Base-by-base conservation (phyloP, 1,284 basidiomycete species). In the Fistulina hepatica region DNA sequence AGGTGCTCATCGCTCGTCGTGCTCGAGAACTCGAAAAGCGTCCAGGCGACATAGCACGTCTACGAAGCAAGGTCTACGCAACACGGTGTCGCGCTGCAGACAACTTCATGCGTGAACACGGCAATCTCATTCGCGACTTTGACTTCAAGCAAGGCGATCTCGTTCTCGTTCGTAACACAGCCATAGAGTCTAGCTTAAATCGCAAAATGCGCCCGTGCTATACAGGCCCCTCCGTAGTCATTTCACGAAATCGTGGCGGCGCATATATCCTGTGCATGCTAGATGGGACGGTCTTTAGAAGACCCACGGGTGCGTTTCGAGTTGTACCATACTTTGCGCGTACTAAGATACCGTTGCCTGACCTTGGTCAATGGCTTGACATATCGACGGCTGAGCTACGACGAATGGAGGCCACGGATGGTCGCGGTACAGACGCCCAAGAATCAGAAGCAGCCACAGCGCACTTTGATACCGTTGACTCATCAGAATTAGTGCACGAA, bases 141-240 rank as follows among this genome's bases (percentile, higher is more conserved):
- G 24, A 49, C 11, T 52, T 51, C 32, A 7, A 34, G 7, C 45
- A 44, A 10, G 50, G 50, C 6, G 33, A 41, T 6, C 36, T 52
- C 2, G 50, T 53, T 1, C 37, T 53, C 0, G 45, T 51, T 3
- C 31, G 37, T 9, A 49, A 53, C 30, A 46, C 56, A 0, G 33
- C 36, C 1, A 52, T 61, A n/a, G 23, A 6, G 9, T 23, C 21
- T 24, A 21, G 8, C 21, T 33, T 8, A 21, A 23, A 2, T 21
- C 34, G 47, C 4, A 65, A 63, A 41, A 56, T 53, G 39, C 44
- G 45, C 6, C 44, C 51, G 10, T 44, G 55, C 1, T 61, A 59
- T 32, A 37, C 53, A 9, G 58, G 62, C 3, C 60, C 61, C 0
- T 53, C 59, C 45, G 34, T 64, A 3, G 59, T 64, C 2, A 41